These are phyloP conservation scores for Trametes versicolor DNA, from an alignment of 1,284 basidiomycete species.

Conservation along the genomic window DNA sequence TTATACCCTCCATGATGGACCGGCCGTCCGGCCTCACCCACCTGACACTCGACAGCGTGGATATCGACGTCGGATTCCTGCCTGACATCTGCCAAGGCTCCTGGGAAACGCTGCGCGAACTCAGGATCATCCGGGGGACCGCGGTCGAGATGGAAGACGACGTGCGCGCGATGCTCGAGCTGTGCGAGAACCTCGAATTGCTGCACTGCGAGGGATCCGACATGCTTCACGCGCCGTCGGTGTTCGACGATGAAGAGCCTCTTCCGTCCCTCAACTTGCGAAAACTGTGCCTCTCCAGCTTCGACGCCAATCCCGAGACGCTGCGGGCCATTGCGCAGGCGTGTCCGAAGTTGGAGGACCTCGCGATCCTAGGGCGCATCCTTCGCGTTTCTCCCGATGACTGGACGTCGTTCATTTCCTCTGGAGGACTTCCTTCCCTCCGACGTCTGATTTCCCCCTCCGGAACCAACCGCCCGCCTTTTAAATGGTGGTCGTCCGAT, in stretches of 20 bases:
- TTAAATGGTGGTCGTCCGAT: constrained; percentile 47
- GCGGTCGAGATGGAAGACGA: constrained; percentile 50
- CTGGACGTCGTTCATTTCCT: constrained; percentile 53
- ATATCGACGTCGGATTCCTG: constrained; percentile 52
- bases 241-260: constrained; percentile 37
- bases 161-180: constrained; percentile 49
- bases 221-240: constrained; percentile 32
- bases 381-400: constrained; percentile 48
- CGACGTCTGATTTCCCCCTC: constrained; percentile 49
- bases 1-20: constrained; percentile 48
- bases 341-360: constrained; percentile 52
- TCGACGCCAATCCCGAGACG: constrained; percentile 49
- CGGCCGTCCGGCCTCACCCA: constrained; percentile 48
- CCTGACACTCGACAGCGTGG: constrained; percentile 55
- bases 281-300: constrained; percentile 49
- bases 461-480: constrained; percentile 52
- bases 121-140: constrained; percentile 49
- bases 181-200: constrained; percentile 40
- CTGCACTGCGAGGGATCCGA: constrained; percentile 40
- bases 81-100: constrained; percentile 50
- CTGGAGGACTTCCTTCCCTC: constrained; percentile 47
- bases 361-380: constrained; percentile 52
- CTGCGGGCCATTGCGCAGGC: constrained; percentile 47
- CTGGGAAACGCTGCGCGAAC: constrained; percentile 45
- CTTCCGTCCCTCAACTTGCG: constrained; percentile 32